Evolutionary conservation across 805 yeast species (phyloP).

Genomic region (Grigorovia yakushimaensis): DNA sequence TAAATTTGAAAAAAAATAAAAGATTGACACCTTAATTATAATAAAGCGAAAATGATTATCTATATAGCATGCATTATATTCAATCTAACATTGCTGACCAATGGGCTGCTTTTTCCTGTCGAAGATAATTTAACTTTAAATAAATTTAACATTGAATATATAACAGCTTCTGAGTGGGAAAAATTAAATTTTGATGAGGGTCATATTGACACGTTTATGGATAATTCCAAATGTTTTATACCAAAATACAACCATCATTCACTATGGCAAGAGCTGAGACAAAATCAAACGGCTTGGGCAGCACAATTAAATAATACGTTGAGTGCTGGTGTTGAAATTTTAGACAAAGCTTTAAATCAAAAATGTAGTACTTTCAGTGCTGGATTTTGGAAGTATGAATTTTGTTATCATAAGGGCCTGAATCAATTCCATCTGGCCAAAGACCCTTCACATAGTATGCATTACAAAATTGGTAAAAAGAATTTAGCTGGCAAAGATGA

Average conservation of each 20-base stretch:
- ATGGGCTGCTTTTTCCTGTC: slow-evolving; percentile 12
- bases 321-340: slow-evolving; percentile 11
- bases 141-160: slow-evolving; percentile 15
- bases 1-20: not conserved
- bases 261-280: slow-evolving; percentile 4
- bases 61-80: not conserved
- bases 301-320: slow-evolving; percentile 11
- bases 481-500: slow-evolving; percentile 10
- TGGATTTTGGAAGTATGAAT: slow-evolving; percentile 48
- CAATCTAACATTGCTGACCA: not conserved
- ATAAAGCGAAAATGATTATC: not conserved
- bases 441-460: not conserved
- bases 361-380: slow-evolving; percentile 22
- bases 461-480: not conserved
- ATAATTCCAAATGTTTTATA: slow-evolving; percentile 16
- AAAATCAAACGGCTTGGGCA: slow-evolving; percentile 8
- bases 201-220: slow-evolving; percentile 10
- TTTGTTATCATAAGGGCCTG: slow-evolving; percentile 40
- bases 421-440: slow-evolving; percentile 36
- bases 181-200: slow-evolving; percentile 12
- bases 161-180: slow-evolving; percentile 13
- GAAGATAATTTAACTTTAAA: slow-evolving; percentile 13
- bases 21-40: not conserved
- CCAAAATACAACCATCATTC: slow-evolving; percentile 7
- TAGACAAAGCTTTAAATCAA: slow-evolving; percentile 9